Conservation (phyloP, 106 monocot genomes). For the Iris macrosiphon region DNA sequence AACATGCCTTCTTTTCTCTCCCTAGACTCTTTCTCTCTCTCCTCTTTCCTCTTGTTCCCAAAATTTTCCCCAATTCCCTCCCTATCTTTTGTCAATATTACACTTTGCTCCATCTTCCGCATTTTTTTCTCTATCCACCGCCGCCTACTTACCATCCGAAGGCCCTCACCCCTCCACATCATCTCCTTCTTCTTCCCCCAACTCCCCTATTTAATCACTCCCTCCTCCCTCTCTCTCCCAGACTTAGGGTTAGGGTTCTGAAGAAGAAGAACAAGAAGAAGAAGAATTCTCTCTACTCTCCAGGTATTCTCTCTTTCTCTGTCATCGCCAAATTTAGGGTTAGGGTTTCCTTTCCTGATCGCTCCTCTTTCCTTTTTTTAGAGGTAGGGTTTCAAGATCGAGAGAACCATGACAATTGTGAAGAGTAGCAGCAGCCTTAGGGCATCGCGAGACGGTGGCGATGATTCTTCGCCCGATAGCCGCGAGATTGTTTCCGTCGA, state of each 20-base stretch:
- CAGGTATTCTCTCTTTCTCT: neutral
- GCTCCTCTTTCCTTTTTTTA: neutral
- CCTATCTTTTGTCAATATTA: conserved; percentile 10
- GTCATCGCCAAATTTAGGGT: neutral
- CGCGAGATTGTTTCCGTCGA: conserved; percentile 22
- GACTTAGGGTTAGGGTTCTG: conserved; percentile 18
- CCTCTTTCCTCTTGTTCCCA: conserved; percentile 2
- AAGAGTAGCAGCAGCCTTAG: conserved; percentile 25
- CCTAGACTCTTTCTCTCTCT: neutral
- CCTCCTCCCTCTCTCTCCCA: conserved; percentile 17
- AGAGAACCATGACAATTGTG: conserved; percentile 44
- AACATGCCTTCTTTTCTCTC: neutral
- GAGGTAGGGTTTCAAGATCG: neutral
- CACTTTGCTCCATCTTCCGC: conserved; percentile 4
- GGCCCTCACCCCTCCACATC: conserved; percentile 42
- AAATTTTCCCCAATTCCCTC: conserved; percentile 5
- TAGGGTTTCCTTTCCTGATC: neutral
- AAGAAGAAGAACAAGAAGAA: neutral
- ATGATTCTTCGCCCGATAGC: conserved; percentile 21
- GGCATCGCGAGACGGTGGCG: conserved; percentile 25
- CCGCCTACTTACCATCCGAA: conserved; percentile 22
- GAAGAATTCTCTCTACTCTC: neutral
- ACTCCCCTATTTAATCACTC: conserved; percentile 1
- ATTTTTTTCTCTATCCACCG: conserved; percentile 5
- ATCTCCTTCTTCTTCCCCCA: conserved; percentile 34